These are phyloP conservation scores for Nannochloropsis oceanica DNA, from an alignment of 108 stramenopile species.

Conservation along the genomic window DNA sequence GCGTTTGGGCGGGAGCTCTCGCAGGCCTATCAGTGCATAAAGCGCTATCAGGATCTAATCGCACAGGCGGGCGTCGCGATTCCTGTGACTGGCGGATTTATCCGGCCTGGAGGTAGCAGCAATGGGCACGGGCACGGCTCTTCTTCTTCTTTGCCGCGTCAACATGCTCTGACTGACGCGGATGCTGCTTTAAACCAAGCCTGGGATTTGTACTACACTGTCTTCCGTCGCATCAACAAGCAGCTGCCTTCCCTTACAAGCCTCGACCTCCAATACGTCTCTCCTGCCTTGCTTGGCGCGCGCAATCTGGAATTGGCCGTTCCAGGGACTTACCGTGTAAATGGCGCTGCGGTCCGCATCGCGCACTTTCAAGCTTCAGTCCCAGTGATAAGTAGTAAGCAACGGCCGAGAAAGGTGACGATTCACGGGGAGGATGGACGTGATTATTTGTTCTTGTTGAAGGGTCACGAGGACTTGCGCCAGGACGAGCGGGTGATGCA, in stretches of 20 bases:
- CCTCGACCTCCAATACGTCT: conserved; percentile 70
- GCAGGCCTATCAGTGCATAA: conserved; percentile 55
- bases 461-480: conserved; percentile 97
- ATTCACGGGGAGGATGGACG: conserved; percentile 85
- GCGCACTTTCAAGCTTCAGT: conserved; percentile 57
- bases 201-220: conserved; percentile 91
- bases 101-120: not conserved
- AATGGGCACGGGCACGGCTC: not conserved
- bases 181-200: conserved; percentile 78
- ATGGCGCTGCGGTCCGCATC: conserved; percentile 77
- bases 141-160: not conserved
- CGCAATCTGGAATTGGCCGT: conserved; percentile 76
- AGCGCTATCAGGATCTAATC: conserved; percentile 39
- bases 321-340: conserved; percentile 83
- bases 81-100: not conserved
- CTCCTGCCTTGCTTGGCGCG: conserved; percentile 65
- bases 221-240: conserved; percentile 85
- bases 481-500: conserved; percentile 99
- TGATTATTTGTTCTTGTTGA: conserved; percentile 93
- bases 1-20: conserved; percentile 57
- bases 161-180: conserved; percentile 43
- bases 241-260: conserved; percentile 66
- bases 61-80: not conserved
- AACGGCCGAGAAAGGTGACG: conserved; percentile 89
- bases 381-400: conserved; percentile 90